Evolutionary conservation across 148 eudicot species (phyloP).

Genomic region (Diospyros kaki): DNA sequence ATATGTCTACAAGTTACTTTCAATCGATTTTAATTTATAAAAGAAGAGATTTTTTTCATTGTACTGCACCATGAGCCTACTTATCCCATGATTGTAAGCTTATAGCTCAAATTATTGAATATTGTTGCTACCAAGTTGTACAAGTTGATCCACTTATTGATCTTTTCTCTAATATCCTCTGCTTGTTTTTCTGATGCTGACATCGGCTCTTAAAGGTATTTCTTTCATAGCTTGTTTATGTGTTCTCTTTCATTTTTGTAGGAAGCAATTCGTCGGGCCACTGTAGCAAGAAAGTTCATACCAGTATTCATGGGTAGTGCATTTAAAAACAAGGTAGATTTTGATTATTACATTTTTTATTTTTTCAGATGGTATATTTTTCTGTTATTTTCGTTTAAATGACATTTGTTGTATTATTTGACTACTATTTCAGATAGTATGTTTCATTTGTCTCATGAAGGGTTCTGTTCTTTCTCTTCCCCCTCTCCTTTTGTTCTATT

Average conservation of each 20-base stretch:
- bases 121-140: neutral
- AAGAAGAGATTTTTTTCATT: neutral
- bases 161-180: neutral
- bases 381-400: neutral
- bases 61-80: too few relatives aligned
- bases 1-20: neutral
- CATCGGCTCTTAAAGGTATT: neutral
- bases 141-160: neutral
- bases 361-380: neutral
- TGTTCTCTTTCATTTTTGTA: constrained; percentile 23
- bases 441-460: neutral
- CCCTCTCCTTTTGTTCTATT: neutral
- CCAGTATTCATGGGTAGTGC: constrained; percentile 99
- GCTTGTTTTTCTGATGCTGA: neutral
- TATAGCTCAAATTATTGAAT: neutral
- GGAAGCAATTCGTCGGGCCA: constrained; percentile 95
- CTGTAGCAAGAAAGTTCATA: constrained; percentile 75
- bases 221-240: neutral
- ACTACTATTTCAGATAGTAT: too few relatives aligned
- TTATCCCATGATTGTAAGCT: neutral
- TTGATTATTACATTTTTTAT: neutral
- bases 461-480: too few relatives aligned
- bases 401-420: too few relatives aligned
- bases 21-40: neutral
- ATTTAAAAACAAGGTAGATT: constrained; percentile 86